Evolutionary conservation across 441 rosid species (phyloP).

Genomic region (Croton laevigatus): DNA sequence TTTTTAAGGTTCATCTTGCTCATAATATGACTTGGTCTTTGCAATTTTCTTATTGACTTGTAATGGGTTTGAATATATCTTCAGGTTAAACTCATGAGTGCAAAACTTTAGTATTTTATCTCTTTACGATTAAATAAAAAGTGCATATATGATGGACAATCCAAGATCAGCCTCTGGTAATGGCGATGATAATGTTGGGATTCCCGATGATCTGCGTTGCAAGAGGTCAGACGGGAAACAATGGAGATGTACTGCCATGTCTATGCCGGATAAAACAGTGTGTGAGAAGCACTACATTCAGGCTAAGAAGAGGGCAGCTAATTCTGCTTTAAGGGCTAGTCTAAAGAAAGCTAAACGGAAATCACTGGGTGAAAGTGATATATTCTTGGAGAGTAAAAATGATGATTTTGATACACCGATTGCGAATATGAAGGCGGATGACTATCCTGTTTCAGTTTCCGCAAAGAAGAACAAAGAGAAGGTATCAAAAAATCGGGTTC

Average conservation of each 20-base stretch:
- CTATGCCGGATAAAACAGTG: slow-evolving; percentile 96
- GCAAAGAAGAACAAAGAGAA: slow-evolving; percentile 50
- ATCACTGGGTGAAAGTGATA: slow-evolving; percentile 54
- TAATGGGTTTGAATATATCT: not conserved
- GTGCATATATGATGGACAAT: slow-evolving; percentile 39
- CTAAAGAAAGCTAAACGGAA: slow-evolving; percentile 76
- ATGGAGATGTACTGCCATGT: slow-evolving; percentile 98
- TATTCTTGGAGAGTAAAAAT: slow-evolving; percentile 59
- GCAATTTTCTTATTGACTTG: not conserved
- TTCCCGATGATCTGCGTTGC: slow-evolving; percentile 90
- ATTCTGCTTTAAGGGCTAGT: slow-evolving; percentile 79
- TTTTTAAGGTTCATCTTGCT: not conserved
- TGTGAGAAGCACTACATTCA: slow-evolving; percentile 95
- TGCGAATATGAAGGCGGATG: slow-evolving; percentile 37
- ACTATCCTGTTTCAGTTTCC: slow-evolving; percentile 35
- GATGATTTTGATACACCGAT: slow-evolving; percentile 59
- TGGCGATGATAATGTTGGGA: slow-evolving; percentile 61
- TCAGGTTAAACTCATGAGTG: slow-evolving; percentile 10
- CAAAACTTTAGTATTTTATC: not conserved
- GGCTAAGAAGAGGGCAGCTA: slow-evolving; percentile 94
- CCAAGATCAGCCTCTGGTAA: slow-evolving; percentile 52
- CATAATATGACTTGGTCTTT: too few relatives aligned
- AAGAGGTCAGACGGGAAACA: slow-evolving; percentile 98
- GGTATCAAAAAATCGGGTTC: slow-evolving; percentile 37
- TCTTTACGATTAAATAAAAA: not conserved